phyloP scores from a whole-genome alignment of 306 rosid species.

The Sechiopsis laciniata region DNA sequence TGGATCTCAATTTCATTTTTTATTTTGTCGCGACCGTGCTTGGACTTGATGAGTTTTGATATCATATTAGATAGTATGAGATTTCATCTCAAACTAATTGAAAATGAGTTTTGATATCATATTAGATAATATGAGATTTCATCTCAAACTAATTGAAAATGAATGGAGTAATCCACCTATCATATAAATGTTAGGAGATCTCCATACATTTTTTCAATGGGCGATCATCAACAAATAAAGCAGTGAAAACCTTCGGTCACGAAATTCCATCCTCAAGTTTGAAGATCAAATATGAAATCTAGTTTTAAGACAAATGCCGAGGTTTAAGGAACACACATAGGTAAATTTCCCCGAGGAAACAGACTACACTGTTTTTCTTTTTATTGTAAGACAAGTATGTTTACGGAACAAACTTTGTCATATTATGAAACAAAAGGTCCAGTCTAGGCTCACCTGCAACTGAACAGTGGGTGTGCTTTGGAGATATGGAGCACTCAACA shows the following conservation, averaged over 20 bases:
- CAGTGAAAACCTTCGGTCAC: neutral
- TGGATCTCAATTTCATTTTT: no score
- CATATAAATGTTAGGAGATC: no score
- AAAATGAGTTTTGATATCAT: no score
- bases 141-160: no score
- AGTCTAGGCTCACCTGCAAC: slow-evolving; percentile 50
- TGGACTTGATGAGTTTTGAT: no score
- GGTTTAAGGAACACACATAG: neutral
- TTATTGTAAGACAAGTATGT: neutral
- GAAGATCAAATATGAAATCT: neutral
- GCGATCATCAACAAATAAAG: neutral
- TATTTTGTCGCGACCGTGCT: no score
- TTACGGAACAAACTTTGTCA: neutral
- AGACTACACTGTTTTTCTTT: neutral
- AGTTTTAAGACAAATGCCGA: neutral
- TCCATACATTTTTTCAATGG: no score
- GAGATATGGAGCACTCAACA: slow-evolving; percentile 91
- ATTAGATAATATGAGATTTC: no score
- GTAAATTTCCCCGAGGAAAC: no score
- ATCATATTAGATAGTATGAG: no score
- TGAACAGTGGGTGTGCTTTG: slow-evolving; percentile 33
- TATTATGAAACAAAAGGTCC: slow-evolving; percentile 2
- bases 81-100: no score
- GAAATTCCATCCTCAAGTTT: neutral
- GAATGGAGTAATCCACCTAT: no score